A percentile compares a stretch with the other conserved stretches of the same genome.
phyloP scores from a whole-genome alignment of 2,329 filamentous ascomycete species.

The Cercospora brassicicola region DNA sequence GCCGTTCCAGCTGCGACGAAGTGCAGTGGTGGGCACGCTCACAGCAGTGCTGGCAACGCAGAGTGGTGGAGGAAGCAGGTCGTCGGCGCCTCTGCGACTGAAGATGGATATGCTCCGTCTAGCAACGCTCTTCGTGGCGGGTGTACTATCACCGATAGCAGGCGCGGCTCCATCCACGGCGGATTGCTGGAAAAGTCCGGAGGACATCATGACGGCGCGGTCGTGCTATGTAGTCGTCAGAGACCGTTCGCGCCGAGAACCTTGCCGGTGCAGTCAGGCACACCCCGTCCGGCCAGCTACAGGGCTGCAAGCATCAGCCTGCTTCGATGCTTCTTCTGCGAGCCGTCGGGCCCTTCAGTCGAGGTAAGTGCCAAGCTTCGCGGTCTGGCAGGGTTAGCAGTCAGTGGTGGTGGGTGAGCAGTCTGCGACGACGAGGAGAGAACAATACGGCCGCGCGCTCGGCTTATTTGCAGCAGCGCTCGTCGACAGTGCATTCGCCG shows the following conservation, averaged over 20 bases:
- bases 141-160: background rate
- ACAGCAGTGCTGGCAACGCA: constrained; percentile 28
- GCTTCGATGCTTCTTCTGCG: background rate
- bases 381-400: background rate
- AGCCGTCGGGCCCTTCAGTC: background rate
- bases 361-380: background rate
- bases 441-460: background rate
- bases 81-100: constrained; percentile 37
- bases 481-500: background rate
- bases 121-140: constrained; percentile 7
- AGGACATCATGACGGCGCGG: background rate
- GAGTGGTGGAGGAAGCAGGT: constrained; percentile 27
- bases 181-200: background rate
- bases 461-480: background rate
- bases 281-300: background rate
- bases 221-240: background rate
- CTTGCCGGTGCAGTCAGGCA: background rate
- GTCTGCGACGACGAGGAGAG: background rate
- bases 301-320: constrained; percentile 1
- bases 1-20: constrained; percentile 31
- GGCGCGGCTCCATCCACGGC: background rate
- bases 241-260: background rate
- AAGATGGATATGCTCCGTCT: constrained; percentile 41
- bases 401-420: background rate
- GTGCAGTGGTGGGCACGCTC: constrained; percentile 27